Conservation (phyloP, 2,329 filamentous ascomycete genomes). For the Hymenotorrendiella dingleyae region DNA sequence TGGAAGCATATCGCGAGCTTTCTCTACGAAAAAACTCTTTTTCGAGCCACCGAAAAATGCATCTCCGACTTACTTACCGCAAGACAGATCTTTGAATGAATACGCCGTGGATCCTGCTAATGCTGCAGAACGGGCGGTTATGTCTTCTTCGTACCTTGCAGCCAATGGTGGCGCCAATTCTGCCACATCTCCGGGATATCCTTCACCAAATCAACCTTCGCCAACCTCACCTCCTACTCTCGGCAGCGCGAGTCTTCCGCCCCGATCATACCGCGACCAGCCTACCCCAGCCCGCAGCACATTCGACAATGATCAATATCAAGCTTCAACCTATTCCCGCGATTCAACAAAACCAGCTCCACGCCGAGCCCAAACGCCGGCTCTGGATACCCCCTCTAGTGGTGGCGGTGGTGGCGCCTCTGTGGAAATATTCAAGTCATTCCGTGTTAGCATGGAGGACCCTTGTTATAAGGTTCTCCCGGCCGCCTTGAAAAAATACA, state of each 20-base stretch:
- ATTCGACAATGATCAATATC: constrained; percentile 42
- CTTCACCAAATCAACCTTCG: constrained; percentile 63
- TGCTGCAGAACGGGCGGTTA: constrained; percentile 60
- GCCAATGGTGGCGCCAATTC: constrained; percentile 59
- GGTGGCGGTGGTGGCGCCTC: constrained; percentile 43
- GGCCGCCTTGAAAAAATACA: constrained; percentile 93
- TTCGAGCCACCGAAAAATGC: constrained; percentile 69
- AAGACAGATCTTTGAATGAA: constrained; percentile 59
- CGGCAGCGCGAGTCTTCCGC: constrained; percentile 43
- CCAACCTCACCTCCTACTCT: constrained; percentile 57
- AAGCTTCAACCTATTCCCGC: constrained; percentile 26
- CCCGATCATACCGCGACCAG: constrained; percentile 55
- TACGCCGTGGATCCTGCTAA: constrained; percentile 62
- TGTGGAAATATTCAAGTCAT: constrained; percentile 98
- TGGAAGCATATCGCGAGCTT: constrained; percentile 60
- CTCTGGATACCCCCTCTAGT: constrained; percentile 51
- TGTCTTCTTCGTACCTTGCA: constrained; percentile 63
- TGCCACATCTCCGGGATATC: constrained; percentile 47
- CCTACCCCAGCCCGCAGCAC: constrained; percentile 49
- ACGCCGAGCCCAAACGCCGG: constrained; percentile 55
- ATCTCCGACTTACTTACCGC: constrained; percentile 66
- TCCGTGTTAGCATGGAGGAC: constrained; percentile 96
- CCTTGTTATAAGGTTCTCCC: constrained; percentile 96
- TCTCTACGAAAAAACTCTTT: constrained; percentile 70
- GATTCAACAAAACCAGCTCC: constrained; percentile 29